Evolutionary conservation across 306 rosid genomes (phyloP), one percentile per base, ranked within the genome.

Genomic region (Castanea mollissima): DNA sequence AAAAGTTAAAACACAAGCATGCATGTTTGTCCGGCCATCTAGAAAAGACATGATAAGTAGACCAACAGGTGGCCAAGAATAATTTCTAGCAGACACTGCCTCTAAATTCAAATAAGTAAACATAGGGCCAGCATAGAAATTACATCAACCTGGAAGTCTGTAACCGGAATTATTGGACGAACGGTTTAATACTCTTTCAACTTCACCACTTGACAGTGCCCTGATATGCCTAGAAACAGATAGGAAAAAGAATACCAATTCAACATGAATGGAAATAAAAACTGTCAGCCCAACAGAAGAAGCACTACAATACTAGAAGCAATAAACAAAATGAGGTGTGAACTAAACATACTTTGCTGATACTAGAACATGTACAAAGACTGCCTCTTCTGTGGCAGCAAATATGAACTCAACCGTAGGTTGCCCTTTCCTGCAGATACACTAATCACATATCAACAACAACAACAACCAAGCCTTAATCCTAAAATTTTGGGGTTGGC

Each of bases 371-470:
- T 95, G 98, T 76, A 93, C 86, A 79, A 90, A 91, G 75, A 95
- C 85, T 76, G 97, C 97, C 85, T 95, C 99, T 80, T 93, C 97
- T 12, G 92, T 91, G 55, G 97, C 98, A 86, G 98, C 83, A 92
- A 95, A 92, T 62, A 89, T 81, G 86, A 95, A 95, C 82, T 95
- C 99, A 72, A 95, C 57, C 6, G 88, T 87, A 58, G 96, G 98
- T 75, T 89, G 97, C 62, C 99, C 99, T 88, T 91, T 91, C 91
- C 99, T 94, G 88, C 73, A 82, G 78, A 83, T 73, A 81, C 68
- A 70, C 74, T 25, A 79, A 77, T 81, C 71, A 88, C n/a, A 76
- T 73, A 82, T 85, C 59, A 83, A 79, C 67, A 41, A 38, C 10
- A 38, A 35, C 44, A 38, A 7, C 46, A 38, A 38, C 46, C 46